Evolutionary conservation across 202 grass and related monocot genomes (phyloP), one percentile per base, ranked within the genome.

Genomic region (Zizania palustris): DNA sequence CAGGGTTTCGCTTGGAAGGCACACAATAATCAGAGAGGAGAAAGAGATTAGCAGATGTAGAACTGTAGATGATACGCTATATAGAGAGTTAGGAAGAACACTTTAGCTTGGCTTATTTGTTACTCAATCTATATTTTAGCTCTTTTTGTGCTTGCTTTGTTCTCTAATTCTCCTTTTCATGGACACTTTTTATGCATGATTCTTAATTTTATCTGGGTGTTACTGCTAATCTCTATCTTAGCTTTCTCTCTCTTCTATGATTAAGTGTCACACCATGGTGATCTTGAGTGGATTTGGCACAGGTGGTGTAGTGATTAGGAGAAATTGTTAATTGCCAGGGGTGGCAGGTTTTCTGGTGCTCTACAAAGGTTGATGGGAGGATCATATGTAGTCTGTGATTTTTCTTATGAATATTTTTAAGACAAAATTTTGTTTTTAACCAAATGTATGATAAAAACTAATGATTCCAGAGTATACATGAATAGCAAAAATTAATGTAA

Each of bases 211-310:
- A 36, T 45, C 56, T 21, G 55, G 59, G 16, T 69, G 62, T 84
- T 42, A 39, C 16, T 70, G 70, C 41, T 80, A 57, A 71, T 20
- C 34, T 16, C 19, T 67, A 33, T 53, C 6, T 3, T 43, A 14
- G 13, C 28, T 77, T 85, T 88, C 82, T 89, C 86, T 84, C 72
- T 89, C 82, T 11, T 82, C 72, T 81, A 77, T 85, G 82, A 85
- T 89, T 82, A 63, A 42, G 16, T 81, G 58, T 80, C 57, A 75
- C 56, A 8, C 19, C 60, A 81, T 67, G 60, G 19, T 43, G 63
- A 20, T 53, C 41, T 74, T 44, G 34, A 55, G 70, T 81, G 53
- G 50, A 51, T 81, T 80, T 71, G 15, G 43, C 53, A 67, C 75
- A 15, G 35, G 66, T 60, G 67, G 33, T 49, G 39, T 58, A 22